A percentile compares a stretch with the other conserved stretches of the same genome.
phyloP scores from a whole-genome alignment of 2,329 filamentous ascomycete species.

The Fusarium musae region DNA sequence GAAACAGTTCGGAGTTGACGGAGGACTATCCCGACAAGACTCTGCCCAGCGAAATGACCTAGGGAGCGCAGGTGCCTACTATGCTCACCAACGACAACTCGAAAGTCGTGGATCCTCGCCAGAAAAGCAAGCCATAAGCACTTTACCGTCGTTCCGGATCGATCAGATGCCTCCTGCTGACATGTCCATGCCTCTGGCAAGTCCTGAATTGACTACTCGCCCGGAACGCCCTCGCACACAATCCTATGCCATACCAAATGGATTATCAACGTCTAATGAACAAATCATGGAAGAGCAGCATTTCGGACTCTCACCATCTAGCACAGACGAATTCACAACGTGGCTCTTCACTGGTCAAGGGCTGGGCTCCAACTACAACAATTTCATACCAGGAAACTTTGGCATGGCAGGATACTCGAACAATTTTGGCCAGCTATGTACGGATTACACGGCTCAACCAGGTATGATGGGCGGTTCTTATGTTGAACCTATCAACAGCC shows the following conservation, averaged over 20 bases:
- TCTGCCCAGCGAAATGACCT: constrained; percentile 28
- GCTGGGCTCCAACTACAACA: constrained; percentile 35
- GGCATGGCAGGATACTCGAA: constrained; percentile 43
- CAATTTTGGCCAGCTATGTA: constrained; percentile 44
- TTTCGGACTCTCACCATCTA: constrained; percentile 43
- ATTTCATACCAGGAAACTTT: constrained; percentile 38
- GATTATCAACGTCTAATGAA: constrained; percentile 33
- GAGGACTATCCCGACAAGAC: constrained; percentile 22
- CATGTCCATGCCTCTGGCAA: constrained; percentile 38
- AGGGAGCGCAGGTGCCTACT: constrained; percentile 19
- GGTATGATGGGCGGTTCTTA: constrained; percentile 41
- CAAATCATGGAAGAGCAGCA: constrained; percentile 42
- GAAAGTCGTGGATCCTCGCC: constrained; percentile 41
- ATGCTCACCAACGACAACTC: constrained; percentile 32
- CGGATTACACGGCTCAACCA: constrained; percentile 40
- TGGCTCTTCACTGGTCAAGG: constrained; percentile 45
- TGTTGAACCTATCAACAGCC: constrained; percentile 43
- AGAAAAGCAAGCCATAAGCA: constrained; percentile 32
- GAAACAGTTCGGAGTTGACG: constrained; percentile 2
- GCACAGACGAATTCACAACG: constrained; percentile 44
- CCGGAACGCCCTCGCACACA: constrained; percentile 36
- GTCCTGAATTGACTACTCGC: constrained; percentile 30
- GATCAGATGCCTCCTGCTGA: constrained; percentile 35
- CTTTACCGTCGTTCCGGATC: constrained; percentile 34
- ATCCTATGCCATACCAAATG: constrained; percentile 41